Evolutionary conservation across 2,329 filamentous ascomycete genomes (phyloP).

Genomic region (Zalaria obscura): DNA sequence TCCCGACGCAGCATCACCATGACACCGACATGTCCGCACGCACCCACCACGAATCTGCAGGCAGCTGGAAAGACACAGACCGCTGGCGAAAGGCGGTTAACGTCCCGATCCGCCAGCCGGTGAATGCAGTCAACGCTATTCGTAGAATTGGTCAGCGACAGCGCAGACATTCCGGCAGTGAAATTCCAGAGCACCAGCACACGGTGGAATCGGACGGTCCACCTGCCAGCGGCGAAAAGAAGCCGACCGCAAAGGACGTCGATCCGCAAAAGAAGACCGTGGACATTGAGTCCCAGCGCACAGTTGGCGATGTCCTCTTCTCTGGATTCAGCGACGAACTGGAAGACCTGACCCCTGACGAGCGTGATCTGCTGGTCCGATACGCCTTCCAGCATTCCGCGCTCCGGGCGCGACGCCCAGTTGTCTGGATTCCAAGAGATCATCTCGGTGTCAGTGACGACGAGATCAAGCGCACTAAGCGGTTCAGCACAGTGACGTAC

Average conservation of each 20-base stretch:
- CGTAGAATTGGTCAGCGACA: too few species aligned
- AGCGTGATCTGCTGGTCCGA: slow-evolving; percentile 71
- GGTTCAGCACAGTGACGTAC: slow-evolving; percentile 49
- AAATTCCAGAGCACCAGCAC: too few species aligned
- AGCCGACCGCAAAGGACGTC: not conserved
- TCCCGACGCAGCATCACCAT: slow-evolving; percentile 2
- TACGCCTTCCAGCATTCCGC: slow-evolving; percentile 87
- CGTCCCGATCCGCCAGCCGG: not conserved
- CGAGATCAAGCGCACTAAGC: slow-evolving; percentile 65
- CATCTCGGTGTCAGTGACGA: slow-evolving; percentile 84
- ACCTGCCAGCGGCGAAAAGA: not conserved
- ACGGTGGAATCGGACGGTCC: too few species aligned
- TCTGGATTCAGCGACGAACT: slow-evolving; percentile 83
- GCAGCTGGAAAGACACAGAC: slow-evolving; percentile 2
- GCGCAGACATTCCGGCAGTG: too few species aligned
- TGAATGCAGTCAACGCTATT: too few species aligned
- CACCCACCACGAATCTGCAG: slow-evolving; percentile 5
- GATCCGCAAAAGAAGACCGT: slow-evolving; percentile 23
- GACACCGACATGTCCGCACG: not conserved
- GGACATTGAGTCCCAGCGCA: slow-evolving; percentile 57
- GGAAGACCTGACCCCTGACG: slow-evolving; percentile 81
- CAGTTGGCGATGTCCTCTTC: slow-evolving; percentile 69
- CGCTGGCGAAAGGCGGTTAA: not conserved
- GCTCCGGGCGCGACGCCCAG: slow-evolving; percentile 67
- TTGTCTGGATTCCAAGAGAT: slow-evolving; percentile 88